Base-by-base conservation (phyloP, 768 basidiomycete species). In the Lentinula sp. region DNA sequence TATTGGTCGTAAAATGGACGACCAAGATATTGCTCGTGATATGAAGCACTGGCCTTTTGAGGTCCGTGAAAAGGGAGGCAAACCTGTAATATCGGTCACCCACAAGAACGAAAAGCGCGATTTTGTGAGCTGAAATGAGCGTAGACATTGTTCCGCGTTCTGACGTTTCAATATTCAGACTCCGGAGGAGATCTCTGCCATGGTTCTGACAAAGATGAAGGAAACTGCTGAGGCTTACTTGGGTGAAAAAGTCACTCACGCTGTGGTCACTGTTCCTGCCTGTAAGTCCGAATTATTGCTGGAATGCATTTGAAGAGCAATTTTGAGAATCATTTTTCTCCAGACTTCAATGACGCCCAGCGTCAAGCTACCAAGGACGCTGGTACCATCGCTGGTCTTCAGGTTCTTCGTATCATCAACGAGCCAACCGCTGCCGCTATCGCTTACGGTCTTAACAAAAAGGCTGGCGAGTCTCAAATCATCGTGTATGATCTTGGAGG, bases 341-440 rank as follows among this genome's bases (percentile, higher is more conserved):
- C 46, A 88, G 86, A 95, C 84, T 97, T 96, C 87, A 98, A 98
- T 74, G 95, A 98, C 79, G 95, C 96, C 69, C 96, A 98, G 77
- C 93, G 95, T 72, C 96, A 98, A 74, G 96, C 96, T 15, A 98
- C 96, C 76, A 98, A 98, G 79, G 96, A 98, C 70, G 93, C 96
- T 62, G 94, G 95, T 69, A 88, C 88, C 43, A 97, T 98, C 69
- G 91, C 95, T 45, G 95, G 95, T 72, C 89, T 98, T 59, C 85
- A 89, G 68, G 91, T 97, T 62, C 91, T 98, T 72, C 93, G 94
- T 76, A 95, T 98, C 73, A 94, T 98, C 79, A 97, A 98, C 78
- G 94, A 98, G 75, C 93, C 95, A 45, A 97, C 95, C 55, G 94
- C 95, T 50, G 93, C 96, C 67, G 95, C 94, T 61, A 96, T 97